A percentile compares a stretch with the other conserved stretches of the same genome.
Evolutionary conservation across 345 rosid genomes (phyloP).

Genomic region (Conringia planisiliqua): DNA sequence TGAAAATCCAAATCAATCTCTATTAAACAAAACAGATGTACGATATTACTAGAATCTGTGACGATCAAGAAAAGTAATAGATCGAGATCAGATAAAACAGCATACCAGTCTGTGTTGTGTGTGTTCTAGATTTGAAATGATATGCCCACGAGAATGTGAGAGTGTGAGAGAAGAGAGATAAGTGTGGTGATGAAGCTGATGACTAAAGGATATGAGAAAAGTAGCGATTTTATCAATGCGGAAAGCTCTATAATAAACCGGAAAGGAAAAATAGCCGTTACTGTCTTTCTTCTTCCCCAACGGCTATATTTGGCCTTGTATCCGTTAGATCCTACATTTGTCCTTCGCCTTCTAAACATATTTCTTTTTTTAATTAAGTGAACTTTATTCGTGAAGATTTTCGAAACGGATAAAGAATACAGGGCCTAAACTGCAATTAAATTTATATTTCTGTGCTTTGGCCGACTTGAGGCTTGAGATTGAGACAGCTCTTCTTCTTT

Average conservation of each 20-base stretch:
- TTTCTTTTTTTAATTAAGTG: not conserved
- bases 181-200: conserved; percentile 2
- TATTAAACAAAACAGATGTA: not conserved
- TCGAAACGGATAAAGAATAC: not conserved
- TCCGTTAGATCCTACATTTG: conserved; percentile 9
- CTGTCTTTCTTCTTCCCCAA: conserved; percentile 1
- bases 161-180: conserved; percentile 7
- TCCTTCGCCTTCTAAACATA: not conserved
- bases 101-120: not conserved
- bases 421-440: not conserved
- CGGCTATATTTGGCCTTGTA: conserved; percentile 27
- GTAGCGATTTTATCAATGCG: not conserved
- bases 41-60: not conserved
- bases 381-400: not conserved
- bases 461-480: not conserved
- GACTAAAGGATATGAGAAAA: not conserved
- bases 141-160: not conserved
- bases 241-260: not conserved
- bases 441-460: not conserved
- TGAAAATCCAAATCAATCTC: not conserved
- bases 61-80: not conserved
- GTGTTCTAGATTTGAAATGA: not conserved
- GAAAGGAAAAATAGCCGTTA: conserved; percentile 25
- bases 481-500: not conserved
- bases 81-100: not conserved